Base-by-base conservation (phyloP, 306 rosid species). In the Quercus dentata region DNA sequence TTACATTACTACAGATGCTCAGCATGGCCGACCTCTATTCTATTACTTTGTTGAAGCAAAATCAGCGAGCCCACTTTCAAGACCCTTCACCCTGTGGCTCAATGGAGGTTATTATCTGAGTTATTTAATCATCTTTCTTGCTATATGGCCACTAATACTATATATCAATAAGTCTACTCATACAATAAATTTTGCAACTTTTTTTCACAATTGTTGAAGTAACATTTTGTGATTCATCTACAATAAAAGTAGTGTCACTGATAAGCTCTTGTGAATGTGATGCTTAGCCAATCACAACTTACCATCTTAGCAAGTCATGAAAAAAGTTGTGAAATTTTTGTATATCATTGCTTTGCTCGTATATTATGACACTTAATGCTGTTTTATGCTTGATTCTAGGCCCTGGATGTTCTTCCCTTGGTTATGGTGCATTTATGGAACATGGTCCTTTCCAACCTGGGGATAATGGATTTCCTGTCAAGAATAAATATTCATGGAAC, bases 11-110 rank as follows among this genome's bases (percentile, higher is more conserved):
- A 21, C 21, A 1, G 58, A 49, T 71, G 41, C 59, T 71, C 23
- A 14, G 75, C 75, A 44, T 51, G 74, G 59, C 75, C 59, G 57
- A 71, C 15, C 59, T 71, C 57, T 44, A 49, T 71, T 71, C 33
- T 71, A 46, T 25, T 25, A 71, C 75, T 71, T 71, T 18, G 35
- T 44, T 23, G 33, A 71, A 15, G 59, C 57, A 6, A 57, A 71
- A 14, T 49, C 75, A 71, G 58, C 75, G 44, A 10, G 46, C 56
- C 33, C 57, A 51, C 58, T 49, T 71, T 71, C 75, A 71, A 19
- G 13, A 5, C 57, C 59, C 17, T 18, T 19, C 27, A 49, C 41
- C 13, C 51, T 49, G 20, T 44, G 59, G 75, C 57, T 71, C 58
- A 71, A 49, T 71, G 75, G 59, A 49, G 59, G 75, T 71, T 23